These are phyloP conservation scores for Penicillium cinerascens DNA, from an alignment of 495 filamentous ascomycete species.

Conservation along the genomic window DNA sequence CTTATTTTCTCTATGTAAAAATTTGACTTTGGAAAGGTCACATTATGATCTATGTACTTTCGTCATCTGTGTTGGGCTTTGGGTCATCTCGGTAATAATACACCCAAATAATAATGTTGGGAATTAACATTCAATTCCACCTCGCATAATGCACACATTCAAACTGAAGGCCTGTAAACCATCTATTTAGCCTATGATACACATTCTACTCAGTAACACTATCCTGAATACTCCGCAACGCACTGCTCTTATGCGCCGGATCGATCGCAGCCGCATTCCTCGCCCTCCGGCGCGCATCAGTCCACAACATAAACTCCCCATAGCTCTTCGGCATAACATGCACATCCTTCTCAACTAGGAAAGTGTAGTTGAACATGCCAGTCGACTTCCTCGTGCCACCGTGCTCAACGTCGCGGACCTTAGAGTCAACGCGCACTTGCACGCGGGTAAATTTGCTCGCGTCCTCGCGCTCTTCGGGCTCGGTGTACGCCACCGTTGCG, in stretches of 20 bases:
- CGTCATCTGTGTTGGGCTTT: too few species aligned
- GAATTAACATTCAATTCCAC: too few species aligned
- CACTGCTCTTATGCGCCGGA: conserved; percentile 34
- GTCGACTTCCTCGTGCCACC: conserved; percentile 69
- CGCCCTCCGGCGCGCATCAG: conserved; percentile 65
- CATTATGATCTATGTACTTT: too few species aligned
- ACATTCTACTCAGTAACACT: conserved; percentile 45
- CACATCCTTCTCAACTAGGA: conserved; percentile 67
- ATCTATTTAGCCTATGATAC: not conserved
- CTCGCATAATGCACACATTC: too few species aligned
- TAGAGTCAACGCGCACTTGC: conserved; percentile 74
- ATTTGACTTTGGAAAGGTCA: too few species aligned
- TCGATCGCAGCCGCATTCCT: conserved; percentile 40
- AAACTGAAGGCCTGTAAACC: not conserved
- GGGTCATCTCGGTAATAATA: too few species aligned
- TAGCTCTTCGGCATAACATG: conserved; percentile 74
- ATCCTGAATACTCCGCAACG: conserved; percentile 38
- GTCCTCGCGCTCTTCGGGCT: conserved; percentile 49
- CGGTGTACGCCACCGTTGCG: conserved; percentile 74
- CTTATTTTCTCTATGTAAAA: too few species aligned
- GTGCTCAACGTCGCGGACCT: conserved; percentile 76
- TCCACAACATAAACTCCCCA: conserved; percentile 74
- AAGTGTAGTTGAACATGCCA: conserved; percentile 84
- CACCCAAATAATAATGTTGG: too few species aligned
- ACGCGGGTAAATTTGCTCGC: conserved; percentile 55